Percentiles rank a stretch among this genome's conserved stretches.
Evolutionary conservation across 257 asterid species (phyloP).

Genomic region (Salvia splendens): DNA sequence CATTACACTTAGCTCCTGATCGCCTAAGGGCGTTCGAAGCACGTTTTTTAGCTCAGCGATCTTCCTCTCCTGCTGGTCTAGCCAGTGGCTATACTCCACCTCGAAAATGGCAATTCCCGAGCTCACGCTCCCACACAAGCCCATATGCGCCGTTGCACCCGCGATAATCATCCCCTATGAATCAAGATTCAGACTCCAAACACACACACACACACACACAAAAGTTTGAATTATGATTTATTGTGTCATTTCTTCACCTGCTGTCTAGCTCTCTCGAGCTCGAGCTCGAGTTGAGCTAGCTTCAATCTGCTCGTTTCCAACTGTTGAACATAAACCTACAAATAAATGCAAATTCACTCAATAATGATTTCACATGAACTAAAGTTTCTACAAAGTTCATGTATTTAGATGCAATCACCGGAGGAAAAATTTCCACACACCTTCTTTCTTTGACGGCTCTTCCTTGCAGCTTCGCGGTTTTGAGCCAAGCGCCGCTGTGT

Average conservation of each 20-base stretch:
- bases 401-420: not conserved
- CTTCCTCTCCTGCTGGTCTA: constrained; percentile 72
- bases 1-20: constrained; percentile 51
- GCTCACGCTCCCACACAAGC: constrained; percentile 50
- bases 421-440: constrained; percentile 28
- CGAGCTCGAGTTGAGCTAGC: constrained; percentile 86
- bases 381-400: too few species aligned
- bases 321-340: constrained; percentile 87
- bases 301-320: constrained; percentile 84
- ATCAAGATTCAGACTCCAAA: constrained; percentile 8
- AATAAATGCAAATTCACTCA: not conserved
- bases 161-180: constrained; percentile 61
- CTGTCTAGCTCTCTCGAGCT: constrained; percentile 80
- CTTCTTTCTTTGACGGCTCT: constrained; percentile 92
- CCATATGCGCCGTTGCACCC: constrained; percentile 51
- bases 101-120: constrained; percentile 74
- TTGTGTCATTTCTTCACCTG: constrained; percentile 41
- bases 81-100: constrained; percentile 79
- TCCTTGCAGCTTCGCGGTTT: constrained; percentile 93
- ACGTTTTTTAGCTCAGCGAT: constrained; percentile 56
- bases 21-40: constrained; percentile 58
- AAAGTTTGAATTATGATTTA: not conserved
- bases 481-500: constrained; percentile 82
- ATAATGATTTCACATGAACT: too few species aligned
- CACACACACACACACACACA: too few species aligned